Percentiles rank a stretch among this genome's conserved stretches.
These are phyloP conservation scores for Sideroxylon spinosum DNA, from an alignment of 179 eudicot genomes.

Conservation along the genomic window DNA sequence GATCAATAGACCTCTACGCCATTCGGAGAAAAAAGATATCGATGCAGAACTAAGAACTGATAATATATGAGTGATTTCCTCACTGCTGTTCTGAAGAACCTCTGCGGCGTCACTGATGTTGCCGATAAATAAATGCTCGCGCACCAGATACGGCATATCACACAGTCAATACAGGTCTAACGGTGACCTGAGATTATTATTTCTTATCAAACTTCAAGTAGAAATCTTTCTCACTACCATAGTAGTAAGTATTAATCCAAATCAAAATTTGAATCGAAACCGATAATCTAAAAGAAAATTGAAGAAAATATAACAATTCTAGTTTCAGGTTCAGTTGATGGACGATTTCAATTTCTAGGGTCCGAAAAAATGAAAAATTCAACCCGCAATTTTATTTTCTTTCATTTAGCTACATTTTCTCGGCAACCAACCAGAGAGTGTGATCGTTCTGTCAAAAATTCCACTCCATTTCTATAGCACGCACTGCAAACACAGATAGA, in stretches of 20 bases:
- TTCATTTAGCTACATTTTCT: no score
- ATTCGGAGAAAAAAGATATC: slow-evolving; percentile 77
- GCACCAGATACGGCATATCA: slow-evolving; percentile 59
- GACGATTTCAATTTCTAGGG: no score
- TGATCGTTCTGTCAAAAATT: no score
- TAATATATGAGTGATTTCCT: slow-evolving; percentile 60
- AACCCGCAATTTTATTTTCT: no score
- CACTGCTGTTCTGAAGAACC: slow-evolving; percentile 51
- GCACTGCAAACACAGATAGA: no score
- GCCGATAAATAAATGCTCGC: slow-evolving; percentile 70
- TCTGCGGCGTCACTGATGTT: slow-evolving; percentile 69
- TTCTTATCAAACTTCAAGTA: slow-evolving; percentile 4
- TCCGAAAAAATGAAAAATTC: no score
- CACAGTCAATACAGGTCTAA: slow-evolving; percentile 11
- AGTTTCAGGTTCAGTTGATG: no score
- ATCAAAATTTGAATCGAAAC: neutral
- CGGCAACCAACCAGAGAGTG: no score
- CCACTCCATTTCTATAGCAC: no score
- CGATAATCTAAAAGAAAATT: neutral
- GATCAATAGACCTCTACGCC: slow-evolving; percentile 54
- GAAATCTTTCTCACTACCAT: no score
- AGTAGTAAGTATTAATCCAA: neutral
- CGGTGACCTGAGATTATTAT: neutral
- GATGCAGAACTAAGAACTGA: slow-evolving; percentile 77
- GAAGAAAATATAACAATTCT: no score